These are phyloP conservation scores for Letharia lupina DNA, from an alignment of 495 filamentous ascomycete species.

Conservation along the genomic window DNA sequence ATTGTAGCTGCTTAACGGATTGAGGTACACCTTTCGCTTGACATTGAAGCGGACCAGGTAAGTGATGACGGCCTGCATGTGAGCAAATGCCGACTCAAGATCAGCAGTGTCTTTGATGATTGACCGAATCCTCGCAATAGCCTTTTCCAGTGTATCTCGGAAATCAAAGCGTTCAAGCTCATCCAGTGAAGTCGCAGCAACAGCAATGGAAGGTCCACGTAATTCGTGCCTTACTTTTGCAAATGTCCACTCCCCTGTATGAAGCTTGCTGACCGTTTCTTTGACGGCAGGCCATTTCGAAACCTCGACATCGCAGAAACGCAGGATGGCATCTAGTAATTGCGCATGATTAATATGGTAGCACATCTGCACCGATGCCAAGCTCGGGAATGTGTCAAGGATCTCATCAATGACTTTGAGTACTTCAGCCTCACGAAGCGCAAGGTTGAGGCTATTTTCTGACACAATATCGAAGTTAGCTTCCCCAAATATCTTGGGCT, in stretches of 20 bases:
- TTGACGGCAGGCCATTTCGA: constrained; percentile 63
- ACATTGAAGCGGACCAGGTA: constrained; percentile 71
- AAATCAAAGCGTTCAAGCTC: constrained; percentile 89
- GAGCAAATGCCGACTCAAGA: constrained; percentile 64
- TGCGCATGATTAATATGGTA: constrained; percentile 89
- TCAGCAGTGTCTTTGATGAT: constrained; percentile 51
- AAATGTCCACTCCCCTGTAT: constrained; percentile 75
- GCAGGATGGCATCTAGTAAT: constrained; percentile 74
- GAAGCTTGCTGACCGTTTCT: constrained; percentile 79
- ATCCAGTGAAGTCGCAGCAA: constrained; percentile 84
- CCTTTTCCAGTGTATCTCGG: constrained; percentile 46
- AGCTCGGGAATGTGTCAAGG: constrained; percentile 67
- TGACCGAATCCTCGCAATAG: constrained; percentile 10
- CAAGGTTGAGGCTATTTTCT: constrained; percentile 67
- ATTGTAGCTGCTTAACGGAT: constrained; percentile 79
- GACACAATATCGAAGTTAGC: constrained; percentile 94
- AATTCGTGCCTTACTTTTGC: constrained; percentile 79
- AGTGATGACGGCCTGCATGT: constrained; percentile 63
- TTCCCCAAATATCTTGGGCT: constrained; percentile 76
- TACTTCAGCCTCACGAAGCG: constrained; percentile 86
- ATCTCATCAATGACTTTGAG: constrained; percentile 94
- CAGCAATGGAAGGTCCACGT: constrained; percentile 64
- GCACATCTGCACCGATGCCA: constrained; percentile 65
- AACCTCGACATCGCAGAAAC: constrained; percentile 70
- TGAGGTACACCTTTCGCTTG: constrained; percentile 71